Evolutionary conservation across 495 filamentous ascomycete species (phyloP).

Genomic region (Penicillium pulvis): DNA sequence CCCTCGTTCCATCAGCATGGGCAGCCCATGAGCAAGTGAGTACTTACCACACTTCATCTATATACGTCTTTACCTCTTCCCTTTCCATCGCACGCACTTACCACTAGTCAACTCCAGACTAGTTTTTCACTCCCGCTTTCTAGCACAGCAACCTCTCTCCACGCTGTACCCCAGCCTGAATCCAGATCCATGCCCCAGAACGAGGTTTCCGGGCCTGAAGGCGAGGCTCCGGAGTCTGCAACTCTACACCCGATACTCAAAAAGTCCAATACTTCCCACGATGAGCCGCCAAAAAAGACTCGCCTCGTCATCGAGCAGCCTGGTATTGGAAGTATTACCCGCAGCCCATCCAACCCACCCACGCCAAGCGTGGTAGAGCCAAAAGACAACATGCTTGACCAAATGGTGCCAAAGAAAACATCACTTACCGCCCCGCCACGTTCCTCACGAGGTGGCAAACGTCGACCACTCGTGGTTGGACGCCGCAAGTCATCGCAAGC

Average conservation of each 20-base stretch:
- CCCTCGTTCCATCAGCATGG: slow-evolving; percentile 7
- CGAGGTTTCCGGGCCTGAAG: slow-evolving; percentile 3
- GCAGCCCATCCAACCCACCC: slow-evolving; percentile 36
- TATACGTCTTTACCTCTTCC: neutral
- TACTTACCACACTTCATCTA: neutral
- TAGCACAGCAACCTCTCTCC: slow-evolving; percentile 6
- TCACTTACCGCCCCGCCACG: slow-evolving; percentile 35
- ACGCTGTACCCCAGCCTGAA: neutral
- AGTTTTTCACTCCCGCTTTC: neutral
- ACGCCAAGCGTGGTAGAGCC: slow-evolving; percentile 24
- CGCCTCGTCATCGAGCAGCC: slow-evolving; percentile 34
- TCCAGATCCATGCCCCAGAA: slow-evolving; percentile 12
- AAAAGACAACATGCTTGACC: slow-evolving; percentile 12
- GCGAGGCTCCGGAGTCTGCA: slow-evolving; percentile 5
- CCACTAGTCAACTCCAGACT: neutral
- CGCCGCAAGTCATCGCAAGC: slow-evolving; percentile 48
- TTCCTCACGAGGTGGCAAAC: slow-evolving; percentile 31
- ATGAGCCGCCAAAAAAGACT: slow-evolving; percentile 37
- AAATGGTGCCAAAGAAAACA: slow-evolving; percentile 34
- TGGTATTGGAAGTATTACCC: slow-evolving; percentile 33
- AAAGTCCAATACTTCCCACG: slow-evolving; percentile 30
- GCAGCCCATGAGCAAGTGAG: slow-evolving; percentile 9
- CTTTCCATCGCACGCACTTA: neutral
- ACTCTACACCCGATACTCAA: slow-evolving; percentile 44
- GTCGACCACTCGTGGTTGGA: slow-evolving; percentile 42